Percentiles rank a stretch among this genome's conserved stretches.
These are phyloP conservation scores for Nemania serpens DNA, from an alignment of 2,329 filamentous ascomycete genomes.

Conservation along the genomic window DNA sequence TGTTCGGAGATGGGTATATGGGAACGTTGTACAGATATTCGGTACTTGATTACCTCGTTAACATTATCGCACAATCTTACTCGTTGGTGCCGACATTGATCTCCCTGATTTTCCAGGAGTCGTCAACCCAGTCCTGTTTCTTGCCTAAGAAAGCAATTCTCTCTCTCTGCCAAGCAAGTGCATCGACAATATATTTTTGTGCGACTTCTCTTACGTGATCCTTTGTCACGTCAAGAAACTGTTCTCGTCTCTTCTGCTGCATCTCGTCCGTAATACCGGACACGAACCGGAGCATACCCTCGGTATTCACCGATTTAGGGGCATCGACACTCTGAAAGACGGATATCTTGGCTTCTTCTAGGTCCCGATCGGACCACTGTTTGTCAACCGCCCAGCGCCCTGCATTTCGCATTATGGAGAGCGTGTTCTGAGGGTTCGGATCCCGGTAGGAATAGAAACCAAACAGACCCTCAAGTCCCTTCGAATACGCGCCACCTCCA, in stretches of 20 bases:
- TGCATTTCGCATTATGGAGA: conserved; percentile 81
- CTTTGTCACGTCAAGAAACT: conserved; percentile 82
- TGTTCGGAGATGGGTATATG: conserved; percentile 46
- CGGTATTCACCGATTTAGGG: conserved; percentile 81
- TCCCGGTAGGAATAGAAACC: conserved; percentile 97
- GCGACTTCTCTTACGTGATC: conserved; percentile 81
- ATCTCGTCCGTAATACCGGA: conserved; percentile 86
- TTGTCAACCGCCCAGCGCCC: conserved; percentile 83
- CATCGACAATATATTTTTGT: conserved; percentile 77
- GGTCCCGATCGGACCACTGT: conserved; percentile 78
- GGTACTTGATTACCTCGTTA: conserved; percentile 28
- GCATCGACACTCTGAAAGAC: conserved; percentile 93
- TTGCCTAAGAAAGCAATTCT: conserved; percentile 79
- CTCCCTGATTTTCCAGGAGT: conserved; percentile 74
- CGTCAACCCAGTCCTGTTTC: conserved; percentile 78
- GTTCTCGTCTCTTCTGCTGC: conserved; percentile 82
- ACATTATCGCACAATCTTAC: conserved; percentile 31
- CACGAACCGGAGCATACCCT: conserved; percentile 86
- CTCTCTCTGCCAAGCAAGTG: conserved; percentile 61
- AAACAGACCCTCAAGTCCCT: conserved; percentile 81
- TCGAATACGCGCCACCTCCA: conserved; percentile 85
- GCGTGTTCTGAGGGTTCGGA: conserved; percentile 87
- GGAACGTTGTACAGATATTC: conserved; percentile 40
- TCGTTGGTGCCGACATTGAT: conserved; percentile 64
- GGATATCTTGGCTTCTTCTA: conserved; percentile 95